These are phyloP conservation scores for Cercospora sp. DNA, from an alignment of 2,329 filamentous ascomycete genomes.

Conservation along the genomic window DNA sequence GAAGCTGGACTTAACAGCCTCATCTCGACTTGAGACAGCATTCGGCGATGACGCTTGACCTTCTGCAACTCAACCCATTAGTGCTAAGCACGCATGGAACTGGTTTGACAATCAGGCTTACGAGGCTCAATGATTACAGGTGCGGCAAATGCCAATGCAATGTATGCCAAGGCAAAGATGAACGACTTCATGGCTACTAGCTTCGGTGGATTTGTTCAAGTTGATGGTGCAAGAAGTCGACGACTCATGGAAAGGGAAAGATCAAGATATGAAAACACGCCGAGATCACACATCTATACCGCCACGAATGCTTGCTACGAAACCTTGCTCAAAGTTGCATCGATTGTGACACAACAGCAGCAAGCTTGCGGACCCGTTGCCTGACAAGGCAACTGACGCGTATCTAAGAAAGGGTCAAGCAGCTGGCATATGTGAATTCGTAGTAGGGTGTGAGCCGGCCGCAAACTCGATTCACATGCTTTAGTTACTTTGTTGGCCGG, in stretches of 20 bases:
- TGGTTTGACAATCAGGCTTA: conserved; percentile 2
- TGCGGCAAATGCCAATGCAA: conserved; percentile 14
- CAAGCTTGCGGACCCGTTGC: not conserved
- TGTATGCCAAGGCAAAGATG: conserved; percentile 11
- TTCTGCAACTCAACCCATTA: not conserved
- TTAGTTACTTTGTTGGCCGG: not conserved
- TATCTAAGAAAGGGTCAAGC: not conserved
- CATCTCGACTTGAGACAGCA: conserved; percentile 12
- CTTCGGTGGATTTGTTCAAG: not conserved
- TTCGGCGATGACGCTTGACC: conserved; percentile 5
- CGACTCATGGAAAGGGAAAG: not conserved
- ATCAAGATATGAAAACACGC: not conserved
- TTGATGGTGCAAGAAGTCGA: not conserved
- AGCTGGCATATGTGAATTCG: not conserved
- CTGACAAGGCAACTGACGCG: not conserved
- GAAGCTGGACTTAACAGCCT: conserved; percentile 11
- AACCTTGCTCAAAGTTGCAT: conserved; percentile 4
- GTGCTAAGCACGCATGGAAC: not conserved
- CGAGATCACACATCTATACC: not conserved
- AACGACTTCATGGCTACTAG: conserved; percentile 13
- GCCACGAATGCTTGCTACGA: not conserved
- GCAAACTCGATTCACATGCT: not conserved
- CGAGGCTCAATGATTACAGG: conserved; percentile 17
- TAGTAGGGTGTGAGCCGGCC: not conserved
- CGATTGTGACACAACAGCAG: not conserved